phyloP scores from a whole-genome alignment of 2,329 filamentous ascomycete species.

The Colletotrichum graminicola region DNA sequence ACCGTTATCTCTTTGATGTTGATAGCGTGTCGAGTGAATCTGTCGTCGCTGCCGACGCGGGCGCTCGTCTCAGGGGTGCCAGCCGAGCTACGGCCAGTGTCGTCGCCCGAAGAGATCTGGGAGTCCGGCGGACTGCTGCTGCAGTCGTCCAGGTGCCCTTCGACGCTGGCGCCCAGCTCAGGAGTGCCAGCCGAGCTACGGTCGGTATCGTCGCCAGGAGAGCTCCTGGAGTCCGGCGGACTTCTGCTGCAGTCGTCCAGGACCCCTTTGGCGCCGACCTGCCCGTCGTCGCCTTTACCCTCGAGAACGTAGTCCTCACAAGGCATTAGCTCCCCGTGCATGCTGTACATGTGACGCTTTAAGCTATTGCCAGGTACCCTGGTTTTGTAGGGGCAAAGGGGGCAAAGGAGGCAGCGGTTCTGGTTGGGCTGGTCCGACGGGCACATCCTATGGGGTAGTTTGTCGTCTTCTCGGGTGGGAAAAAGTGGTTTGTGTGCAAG shows the following conservation, averaged over 20 bases:
- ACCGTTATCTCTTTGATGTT: not conserved
- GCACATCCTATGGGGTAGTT: not conserved
- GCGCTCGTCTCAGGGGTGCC: not conserved
- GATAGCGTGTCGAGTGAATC: not conserved
- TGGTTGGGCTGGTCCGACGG: not conserved
- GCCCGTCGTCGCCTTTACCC: not conserved
- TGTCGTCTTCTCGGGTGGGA: no score
- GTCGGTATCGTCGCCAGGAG: no score
- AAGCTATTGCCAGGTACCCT: not conserved
- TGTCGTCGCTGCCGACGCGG: not conserved
- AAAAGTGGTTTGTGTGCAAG: not conserved
- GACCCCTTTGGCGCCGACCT: not conserved
- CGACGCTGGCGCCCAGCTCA: not conserved
- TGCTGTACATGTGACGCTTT: fast-evolving
- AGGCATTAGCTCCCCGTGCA: not conserved
- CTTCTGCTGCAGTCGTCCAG: no score
- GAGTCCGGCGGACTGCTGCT: not conserved
- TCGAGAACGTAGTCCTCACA: not conserved
- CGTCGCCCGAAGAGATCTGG: not conserved
- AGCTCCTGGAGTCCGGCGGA: no score
- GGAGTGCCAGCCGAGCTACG: no score
- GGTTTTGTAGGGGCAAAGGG: not conserved
- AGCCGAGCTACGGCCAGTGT: not conserved
- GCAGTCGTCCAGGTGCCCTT: not conserved
- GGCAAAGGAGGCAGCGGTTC: not conserved